Evolutionary conservation across 352 stramenopile species (phyloP).

Genomic region (Globisporangium apiculatum): DNA sequence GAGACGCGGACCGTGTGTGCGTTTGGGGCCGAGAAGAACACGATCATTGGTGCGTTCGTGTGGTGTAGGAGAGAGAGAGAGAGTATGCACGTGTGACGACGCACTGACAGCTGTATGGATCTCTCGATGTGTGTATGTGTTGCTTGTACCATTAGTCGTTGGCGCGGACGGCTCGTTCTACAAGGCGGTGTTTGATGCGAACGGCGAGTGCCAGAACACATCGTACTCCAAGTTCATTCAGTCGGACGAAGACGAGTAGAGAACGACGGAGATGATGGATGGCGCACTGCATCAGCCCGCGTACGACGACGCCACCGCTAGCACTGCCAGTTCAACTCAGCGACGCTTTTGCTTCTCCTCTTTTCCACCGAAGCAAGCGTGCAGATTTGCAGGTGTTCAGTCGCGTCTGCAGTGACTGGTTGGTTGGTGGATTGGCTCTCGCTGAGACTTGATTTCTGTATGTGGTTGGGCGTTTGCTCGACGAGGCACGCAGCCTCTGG

Average conservation of each 20-base stretch:
- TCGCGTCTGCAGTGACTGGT: background rate
- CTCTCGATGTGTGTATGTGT: background rate
- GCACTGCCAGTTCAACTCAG: no score
- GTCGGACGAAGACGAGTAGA: slow-evolving; percentile 83
- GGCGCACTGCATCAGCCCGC: no score
- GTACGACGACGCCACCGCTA: no score
- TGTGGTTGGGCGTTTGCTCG: background rate
- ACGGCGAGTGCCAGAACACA: slow-evolving; percentile 85
- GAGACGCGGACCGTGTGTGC: slow-evolving; percentile 90
- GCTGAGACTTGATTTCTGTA: slow-evolving; percentile 7
- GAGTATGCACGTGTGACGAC: background rate
- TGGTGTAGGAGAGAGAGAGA: background rate
- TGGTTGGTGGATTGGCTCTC: background rate
- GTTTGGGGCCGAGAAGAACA: slow-evolving; percentile 91
- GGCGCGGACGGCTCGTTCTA: slow-evolving; percentile 85
- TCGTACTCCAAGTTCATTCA: slow-evolving; percentile 90
- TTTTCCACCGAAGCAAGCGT: background rate
- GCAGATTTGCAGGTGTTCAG: background rate
- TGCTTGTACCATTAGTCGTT: slow-evolving; percentile 41
- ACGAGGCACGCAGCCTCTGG: no score
- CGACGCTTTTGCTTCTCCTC: background rate
- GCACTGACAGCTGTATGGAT: background rate
- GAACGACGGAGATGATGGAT: background rate
- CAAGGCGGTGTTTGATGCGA: slow-evolving; percentile 84
- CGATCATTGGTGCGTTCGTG: slow-evolving; percentile 74